Base-by-base conservation (phyloP, 371 early-diverging fungal species). In the Nematocida major region DNA sequence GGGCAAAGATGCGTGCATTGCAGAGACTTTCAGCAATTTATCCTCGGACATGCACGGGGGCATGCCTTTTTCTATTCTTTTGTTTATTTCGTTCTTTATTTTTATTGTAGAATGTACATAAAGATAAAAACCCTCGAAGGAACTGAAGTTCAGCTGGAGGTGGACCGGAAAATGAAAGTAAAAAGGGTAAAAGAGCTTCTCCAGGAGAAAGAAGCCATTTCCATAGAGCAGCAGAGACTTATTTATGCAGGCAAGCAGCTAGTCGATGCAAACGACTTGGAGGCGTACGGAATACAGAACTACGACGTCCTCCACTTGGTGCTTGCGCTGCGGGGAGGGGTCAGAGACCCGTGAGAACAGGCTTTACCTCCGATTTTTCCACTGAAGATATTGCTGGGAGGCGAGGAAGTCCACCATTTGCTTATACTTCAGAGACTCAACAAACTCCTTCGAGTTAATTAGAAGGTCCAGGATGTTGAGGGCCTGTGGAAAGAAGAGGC, bases 251-350 rank as follows among this genome's bases (percentile, higher is more conserved):
- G 79, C 11, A 79, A 79, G 49, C 79, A 79, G 49, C 59, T 79
- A 18, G 66, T 67, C 47, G 73, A 90, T 80, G 89, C 88, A 66
- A 87, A 90, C 57, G 88, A 89, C 5, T 81, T 91, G 9, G 80
- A 68, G 26, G 50, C 57, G 26, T 84, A 82, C 57, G 90, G 90
- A 87, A 89, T 92, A 82, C 90, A 90, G 89, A 87, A 91, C 91
- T 94, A 95, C 86, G 93, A 94, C 54, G 95, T 95, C 82, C 90
- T 96, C 66, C 97, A 96, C 89, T 87, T 96, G 73, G 95, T 95
- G 54, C 90, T 96, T 82, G 92, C 96, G 87, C 90, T 96, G 78
- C 91, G 95, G 88, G 89, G 93, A 89, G 95, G 95, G 0, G 18
- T 32, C 62, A 22, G 59, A 28, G n/a, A 28, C 9, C 15, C 13